Conservation (phyloP, 176 grass and related monocot genomes). For the Oryza brachyantha region DNA sequence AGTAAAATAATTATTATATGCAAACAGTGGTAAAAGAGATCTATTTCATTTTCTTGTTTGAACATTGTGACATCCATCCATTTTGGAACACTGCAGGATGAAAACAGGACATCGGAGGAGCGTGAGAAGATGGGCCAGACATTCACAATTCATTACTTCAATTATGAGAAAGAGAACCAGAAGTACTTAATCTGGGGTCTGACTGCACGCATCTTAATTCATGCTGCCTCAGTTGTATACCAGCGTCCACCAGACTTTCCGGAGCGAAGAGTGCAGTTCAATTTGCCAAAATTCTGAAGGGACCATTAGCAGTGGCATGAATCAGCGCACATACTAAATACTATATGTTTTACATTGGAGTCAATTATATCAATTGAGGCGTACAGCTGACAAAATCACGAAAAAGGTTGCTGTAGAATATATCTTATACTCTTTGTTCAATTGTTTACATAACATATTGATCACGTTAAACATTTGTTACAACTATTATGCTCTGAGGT, state of each 20-base stretch:
- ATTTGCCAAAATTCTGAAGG: slow-evolving; percentile 36
- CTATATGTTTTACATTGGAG: not conserved
- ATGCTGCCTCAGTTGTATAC: slow-evolving; percentile 60
- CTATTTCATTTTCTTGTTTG: not conserved
- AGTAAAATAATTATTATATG: not conserved
- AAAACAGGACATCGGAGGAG: slow-evolving; percentile 50
- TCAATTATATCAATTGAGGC: not conserved
- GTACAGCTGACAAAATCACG: not conserved
- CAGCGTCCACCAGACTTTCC: slow-evolving; percentile 45
- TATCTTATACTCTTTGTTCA: not conserved
- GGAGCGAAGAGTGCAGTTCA: slow-evolving; percentile 52
- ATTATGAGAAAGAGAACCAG: slow-evolving; percentile 35
- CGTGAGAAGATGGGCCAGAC: slow-evolving; percentile 65
- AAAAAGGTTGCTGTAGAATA: not conserved
- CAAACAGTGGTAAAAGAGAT: not conserved
- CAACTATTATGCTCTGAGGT: not conserved
- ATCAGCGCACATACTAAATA: not conserved
- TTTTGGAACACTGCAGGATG: slow-evolving; percentile 37
- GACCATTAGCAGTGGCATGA: slow-evolving; percentile 41
- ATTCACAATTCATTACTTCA: slow-evolving; percentile 54
- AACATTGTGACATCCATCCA: not conserved
- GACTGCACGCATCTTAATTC: slow-evolving; percentile 63
- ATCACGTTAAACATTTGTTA: not conserved
- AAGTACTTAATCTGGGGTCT: slow-evolving; percentile 71
- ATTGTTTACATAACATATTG: not conserved